A percentile compares a stretch with the other conserved stretches of the same genome.
Conservation (phyloP, 768 basidiomycete genomes). For the Dioszegia crocea region DNA sequence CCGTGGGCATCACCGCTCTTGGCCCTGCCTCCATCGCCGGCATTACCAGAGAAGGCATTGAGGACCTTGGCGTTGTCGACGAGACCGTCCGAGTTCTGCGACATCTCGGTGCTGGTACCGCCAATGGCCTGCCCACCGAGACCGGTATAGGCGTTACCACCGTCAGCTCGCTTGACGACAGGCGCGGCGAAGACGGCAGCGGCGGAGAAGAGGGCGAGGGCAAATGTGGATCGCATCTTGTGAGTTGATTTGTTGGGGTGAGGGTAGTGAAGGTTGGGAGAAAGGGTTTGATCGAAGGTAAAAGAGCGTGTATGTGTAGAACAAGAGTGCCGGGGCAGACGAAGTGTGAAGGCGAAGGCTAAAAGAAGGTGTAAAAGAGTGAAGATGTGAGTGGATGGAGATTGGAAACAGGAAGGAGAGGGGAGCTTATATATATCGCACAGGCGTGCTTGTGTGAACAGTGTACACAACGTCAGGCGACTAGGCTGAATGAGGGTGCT, state of each 20-base stretch:
- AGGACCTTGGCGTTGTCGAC: slow-evolving; percentile 21
- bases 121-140: slow-evolving; percentile 34
- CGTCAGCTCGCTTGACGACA: slow-evolving; percentile 18
- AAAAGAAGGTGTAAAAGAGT: neutral
- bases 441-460: neutral
- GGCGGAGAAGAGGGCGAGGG: slow-evolving; percentile 25
- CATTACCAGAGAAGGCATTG: slow-evolving; percentile 26
- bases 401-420: neutral
- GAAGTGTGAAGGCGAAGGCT: neutral
- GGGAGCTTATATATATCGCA: neutral
- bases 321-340: neutral
- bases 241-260: neutral
- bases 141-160: slow-evolving; percentile 37
- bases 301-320: slow-evolving; percentile 1
- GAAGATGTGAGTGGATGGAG: slow-evolving; percentile 4
- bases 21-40: slow-evolving; percentile 38
- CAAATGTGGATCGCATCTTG: slow-evolving; percentile 34
- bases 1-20: slow-evolving; percentile 31
- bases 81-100: slow-evolving; percentile 3
- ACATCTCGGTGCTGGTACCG: slow-evolving; percentile 18
- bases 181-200: slow-evolving; percentile 25
- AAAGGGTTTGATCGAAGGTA: neutral
- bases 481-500: neutral
- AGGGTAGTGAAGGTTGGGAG: neutral
- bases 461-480: neutral